phyloP scores from a whole-genome alignment of 331 rosid species.

The Acacia concinna region DNA sequence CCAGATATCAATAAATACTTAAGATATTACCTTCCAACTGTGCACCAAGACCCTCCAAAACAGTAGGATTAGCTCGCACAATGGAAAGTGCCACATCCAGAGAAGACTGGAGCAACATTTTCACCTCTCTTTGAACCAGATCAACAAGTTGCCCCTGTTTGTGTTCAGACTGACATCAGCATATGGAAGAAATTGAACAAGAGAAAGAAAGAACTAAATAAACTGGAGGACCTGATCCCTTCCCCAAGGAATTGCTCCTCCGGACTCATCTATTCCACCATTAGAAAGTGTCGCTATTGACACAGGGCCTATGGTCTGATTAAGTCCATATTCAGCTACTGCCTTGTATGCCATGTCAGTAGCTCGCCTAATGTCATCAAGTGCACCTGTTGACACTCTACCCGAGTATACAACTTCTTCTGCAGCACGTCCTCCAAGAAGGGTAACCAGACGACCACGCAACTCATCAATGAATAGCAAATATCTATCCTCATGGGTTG shows the following conservation, averaged over 20 bases:
- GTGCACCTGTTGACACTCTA: constrained; percentile 96
- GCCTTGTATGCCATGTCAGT: constrained; percentile 99
- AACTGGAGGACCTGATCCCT: constrained; percentile 84
- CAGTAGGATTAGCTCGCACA: constrained; percentile 86
- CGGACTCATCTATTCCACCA: constrained; percentile 93
- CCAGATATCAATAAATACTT: background rate
- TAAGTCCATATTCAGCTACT: constrained; percentile 97
- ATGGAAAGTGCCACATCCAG: constrained; percentile 77
- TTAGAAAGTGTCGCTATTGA: constrained; percentile 79
- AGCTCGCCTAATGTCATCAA: constrained; percentile 95
- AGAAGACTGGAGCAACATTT: constrained; percentile 83
- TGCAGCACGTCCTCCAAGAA: constrained; percentile 99
- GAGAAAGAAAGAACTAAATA: constrained; percentile 19
- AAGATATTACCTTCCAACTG: constrained; percentile 71
- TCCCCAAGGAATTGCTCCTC: constrained; percentile 78
- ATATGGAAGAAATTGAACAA: constrained; percentile 20
- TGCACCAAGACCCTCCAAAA: constrained; percentile 94
- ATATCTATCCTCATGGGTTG: constrained; percentile 91
- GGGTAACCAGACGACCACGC: constrained; percentile 92
- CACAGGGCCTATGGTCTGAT: constrained; percentile 84
- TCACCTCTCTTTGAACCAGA: constrained; percentile 94
- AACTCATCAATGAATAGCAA: constrained; percentile 96
- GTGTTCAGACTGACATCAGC: constrained; percentile 43
- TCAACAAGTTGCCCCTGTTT: constrained; percentile 90
- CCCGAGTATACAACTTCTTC: constrained; percentile 95